phyloP scores from a whole-genome alignment of 345 rosid species.

The Eucalyptus sp. region DNA sequence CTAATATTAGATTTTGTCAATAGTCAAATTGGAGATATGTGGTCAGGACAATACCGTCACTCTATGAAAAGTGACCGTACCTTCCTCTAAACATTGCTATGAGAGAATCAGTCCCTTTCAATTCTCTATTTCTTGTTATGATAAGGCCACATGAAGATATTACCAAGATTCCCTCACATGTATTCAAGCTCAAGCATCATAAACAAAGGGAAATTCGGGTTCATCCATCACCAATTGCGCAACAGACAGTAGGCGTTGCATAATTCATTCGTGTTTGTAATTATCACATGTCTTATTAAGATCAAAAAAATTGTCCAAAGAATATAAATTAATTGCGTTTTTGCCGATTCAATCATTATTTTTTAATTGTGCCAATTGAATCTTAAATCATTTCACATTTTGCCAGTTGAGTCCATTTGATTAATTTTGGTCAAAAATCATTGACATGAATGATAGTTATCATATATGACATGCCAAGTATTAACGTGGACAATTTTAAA shows the following conservation, averaged over 20 bases:
- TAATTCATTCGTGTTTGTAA: neutral
- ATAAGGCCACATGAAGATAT: neutral
- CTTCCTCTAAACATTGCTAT: too few relatives aligned
- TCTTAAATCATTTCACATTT: neutral
- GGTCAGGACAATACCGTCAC: too few relatives aligned
- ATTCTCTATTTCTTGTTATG: neutral
- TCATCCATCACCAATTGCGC: neutral
- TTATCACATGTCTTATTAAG: neutral
- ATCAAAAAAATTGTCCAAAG: too few relatives aligned
- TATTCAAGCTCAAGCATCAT: too few relatives aligned
- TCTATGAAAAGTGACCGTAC: too few relatives aligned
- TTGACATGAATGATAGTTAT: too few relatives aligned
- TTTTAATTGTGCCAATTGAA: neutral
- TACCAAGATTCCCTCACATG: neutral
- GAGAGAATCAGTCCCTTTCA: neutral
- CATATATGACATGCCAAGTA: fast-evolving
- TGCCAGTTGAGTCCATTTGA: neutral
- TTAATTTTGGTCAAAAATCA: fast-evolving
- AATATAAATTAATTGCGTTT: too few relatives aligned
- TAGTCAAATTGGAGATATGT: too few relatives aligned
- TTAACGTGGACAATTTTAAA: neutral
- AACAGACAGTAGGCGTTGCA: fast-evolving
- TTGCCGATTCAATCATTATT: neutral
- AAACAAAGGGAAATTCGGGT: neutral
- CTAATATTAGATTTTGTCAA: too few relatives aligned